Conservation (phyloP, 805 yeast species). For the Starmerella ratchasimensis region DNA sequence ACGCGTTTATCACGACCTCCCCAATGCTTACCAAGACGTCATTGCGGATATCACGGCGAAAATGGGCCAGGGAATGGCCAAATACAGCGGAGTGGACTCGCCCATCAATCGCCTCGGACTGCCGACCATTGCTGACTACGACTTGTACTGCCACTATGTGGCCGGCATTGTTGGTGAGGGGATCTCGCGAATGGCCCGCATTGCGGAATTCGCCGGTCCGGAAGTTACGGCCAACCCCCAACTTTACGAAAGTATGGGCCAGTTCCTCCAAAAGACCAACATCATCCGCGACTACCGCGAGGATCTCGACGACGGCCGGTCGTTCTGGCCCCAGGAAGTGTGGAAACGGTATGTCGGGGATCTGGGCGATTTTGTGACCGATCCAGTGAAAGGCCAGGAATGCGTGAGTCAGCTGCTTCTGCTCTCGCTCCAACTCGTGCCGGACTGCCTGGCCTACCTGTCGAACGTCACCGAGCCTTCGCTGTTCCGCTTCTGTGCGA, state of each 20-base stretch:
- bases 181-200: conserved; percentile 63
- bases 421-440: conserved; percentile 64
- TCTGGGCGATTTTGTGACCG: conserved; percentile 43
- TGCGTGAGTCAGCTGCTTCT: conserved; percentile 74
- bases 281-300: conserved; percentile 91
- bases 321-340: conserved; percentile 91
- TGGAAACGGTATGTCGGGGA: conserved; percentile 68
- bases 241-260: conserved; percentile 77
- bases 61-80: conserved; percentile 99
- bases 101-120: conserved; percentile 55
- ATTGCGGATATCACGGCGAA: conserved; percentile 60
- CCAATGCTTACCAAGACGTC: conserved; percentile 63
- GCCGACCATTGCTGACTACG: conserved; percentile 63
- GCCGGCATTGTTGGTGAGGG: conserved; percentile 99
- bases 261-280: conserved; percentile 88
- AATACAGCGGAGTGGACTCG: conserved; percentile 57
- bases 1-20: conserved; percentile 55
- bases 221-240: conserved; percentile 40
- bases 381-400: conserved; percentile 36
- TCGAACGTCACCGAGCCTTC: conserved; percentile 69
- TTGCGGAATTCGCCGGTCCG: conserved; percentile 55
- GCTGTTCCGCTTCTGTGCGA: conserved; percentile 81
- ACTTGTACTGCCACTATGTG: conserved; percentile 87
- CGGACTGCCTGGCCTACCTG: conserved; percentile 62
- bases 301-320: conserved; percentile 79